phyloP scores from a whole-genome alignment of 1,284 basidiomycete genomes.

The Hypsizygus ulmarius region DNA sequence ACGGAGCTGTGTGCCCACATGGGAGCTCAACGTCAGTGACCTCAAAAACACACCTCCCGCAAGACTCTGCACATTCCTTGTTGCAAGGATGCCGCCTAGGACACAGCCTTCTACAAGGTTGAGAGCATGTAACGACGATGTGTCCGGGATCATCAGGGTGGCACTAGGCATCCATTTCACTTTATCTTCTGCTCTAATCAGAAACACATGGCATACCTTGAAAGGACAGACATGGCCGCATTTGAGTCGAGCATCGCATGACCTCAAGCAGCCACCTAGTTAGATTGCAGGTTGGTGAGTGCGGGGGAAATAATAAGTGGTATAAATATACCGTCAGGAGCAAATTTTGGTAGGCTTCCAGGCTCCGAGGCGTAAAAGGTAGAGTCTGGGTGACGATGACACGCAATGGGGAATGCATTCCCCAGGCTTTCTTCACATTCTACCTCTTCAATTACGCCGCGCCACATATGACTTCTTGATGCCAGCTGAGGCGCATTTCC shows the following conservation, averaged over 20 bases:
- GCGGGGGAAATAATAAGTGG: not conserved
- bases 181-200: not conserved
- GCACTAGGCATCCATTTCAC: constrained; percentile 41
- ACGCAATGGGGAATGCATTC: constrained; percentile 53
- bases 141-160: constrained; percentile 65
- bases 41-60: constrained; percentile 56
- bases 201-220: constrained; percentile 42
- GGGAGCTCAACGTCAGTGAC: constrained; percentile 51
- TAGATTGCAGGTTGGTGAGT: not conserved
- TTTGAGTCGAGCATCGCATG: constrained; percentile 54
- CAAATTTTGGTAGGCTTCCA: constrained; percentile 46
- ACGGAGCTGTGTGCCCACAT: constrained; percentile 55
- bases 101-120: constrained; percentile 54
- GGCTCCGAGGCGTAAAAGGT: constrained; percentile 45
- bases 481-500: constrained; percentile 60
- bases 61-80: constrained; percentile 50
- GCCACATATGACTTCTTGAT: constrained; percentile 58
- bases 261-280: constrained; percentile 59
- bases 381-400: constrained; percentile 52
- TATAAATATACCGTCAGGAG: constrained; percentile 52
- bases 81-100: constrained; percentile 58
- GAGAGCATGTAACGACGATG: constrained; percentile 45
- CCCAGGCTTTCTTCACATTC: constrained; percentile 46
- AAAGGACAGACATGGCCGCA: constrained; percentile 72
- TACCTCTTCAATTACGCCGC: constrained; percentile 54